Conservation (phyloP, 805 yeast species). For the Metahyphopichia silvanorum region DNA sequence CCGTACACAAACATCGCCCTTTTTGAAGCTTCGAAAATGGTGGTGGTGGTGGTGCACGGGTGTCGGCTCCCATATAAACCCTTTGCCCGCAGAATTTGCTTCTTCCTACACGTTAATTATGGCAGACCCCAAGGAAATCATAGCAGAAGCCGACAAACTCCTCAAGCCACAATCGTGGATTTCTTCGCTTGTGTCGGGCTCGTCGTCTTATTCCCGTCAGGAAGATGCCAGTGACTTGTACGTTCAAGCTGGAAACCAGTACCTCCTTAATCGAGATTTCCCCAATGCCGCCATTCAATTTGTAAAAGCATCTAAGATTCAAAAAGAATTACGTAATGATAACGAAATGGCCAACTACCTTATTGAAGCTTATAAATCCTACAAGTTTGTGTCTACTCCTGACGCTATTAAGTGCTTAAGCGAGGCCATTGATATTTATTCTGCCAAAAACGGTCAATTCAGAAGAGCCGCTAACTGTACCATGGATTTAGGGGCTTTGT, state of each 20-base stretch:
- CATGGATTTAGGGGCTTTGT: conserved; percentile 83
- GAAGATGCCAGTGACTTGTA: conserved; percentile 94
- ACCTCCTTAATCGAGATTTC: conserved; percentile 71
- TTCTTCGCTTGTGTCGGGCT: conserved; percentile 61
- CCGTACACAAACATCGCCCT: too few species aligned
- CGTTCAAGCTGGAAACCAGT: conserved; percentile 90
- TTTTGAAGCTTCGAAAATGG: too few species aligned
- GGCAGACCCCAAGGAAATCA: conserved; percentile 45
- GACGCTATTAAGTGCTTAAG: conserved; percentile 76
- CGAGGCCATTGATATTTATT: conserved; percentile 75
- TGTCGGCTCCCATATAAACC: too few species aligned
- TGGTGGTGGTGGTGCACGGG: too few species aligned
- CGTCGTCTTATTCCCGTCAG: conserved; percentile 55
- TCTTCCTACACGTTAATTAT: too few species aligned
- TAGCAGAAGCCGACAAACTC: conserved; percentile 42
- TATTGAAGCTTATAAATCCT: conserved; percentile 88
- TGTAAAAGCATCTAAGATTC: conserved; percentile 80
- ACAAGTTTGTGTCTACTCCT: conserved; percentile 65
- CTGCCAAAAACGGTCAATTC: conserved; percentile 86
- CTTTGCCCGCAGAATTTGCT: too few species aligned
- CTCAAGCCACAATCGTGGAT: conserved; percentile 66
- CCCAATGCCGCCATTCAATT: conserved; percentile 78
- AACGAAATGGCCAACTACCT: conserved; percentile 91
- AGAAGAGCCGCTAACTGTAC: conserved; percentile 94
- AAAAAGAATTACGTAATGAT: conserved; percentile 66